Evolutionary conservation across 2,329 filamentous ascomycete species (phyloP).

Genomic region (Fusarium cyanostomum): DNA sequence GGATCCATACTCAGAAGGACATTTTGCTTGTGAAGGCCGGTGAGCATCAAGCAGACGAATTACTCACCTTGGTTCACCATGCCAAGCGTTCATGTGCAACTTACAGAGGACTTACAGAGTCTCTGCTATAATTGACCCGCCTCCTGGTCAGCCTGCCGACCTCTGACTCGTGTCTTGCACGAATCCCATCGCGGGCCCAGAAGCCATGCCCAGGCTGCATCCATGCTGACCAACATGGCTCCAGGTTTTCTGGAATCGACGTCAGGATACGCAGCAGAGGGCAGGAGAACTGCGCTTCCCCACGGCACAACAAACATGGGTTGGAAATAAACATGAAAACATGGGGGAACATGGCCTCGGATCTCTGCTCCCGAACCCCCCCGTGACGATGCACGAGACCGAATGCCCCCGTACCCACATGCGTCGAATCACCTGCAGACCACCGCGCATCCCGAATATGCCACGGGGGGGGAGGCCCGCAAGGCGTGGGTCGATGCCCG

Average conservation of each 20-base stretch:
- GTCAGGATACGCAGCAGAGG: conserved; percentile 13
- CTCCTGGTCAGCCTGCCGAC: not conserved
- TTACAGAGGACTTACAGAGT: conserved; percentile 4
- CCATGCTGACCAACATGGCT: conserved; percentile 11
- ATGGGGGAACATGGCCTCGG: conserved; percentile 1
- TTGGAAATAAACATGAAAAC: conserved; percentile 15
- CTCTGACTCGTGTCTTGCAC: conserved; percentile 41
- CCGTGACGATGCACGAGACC: conserved; percentile 41
- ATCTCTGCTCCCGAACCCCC: conserved; percentile 15
- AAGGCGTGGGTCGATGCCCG: conserved; percentile 5
- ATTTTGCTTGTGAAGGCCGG: conserved; percentile 9
- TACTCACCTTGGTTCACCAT: conserved; percentile 19
- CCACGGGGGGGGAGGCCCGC: conserved; percentile 28
- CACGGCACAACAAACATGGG: conserved; percentile 29
- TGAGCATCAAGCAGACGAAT: conserved; percentile 6
- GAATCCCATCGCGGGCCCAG: conserved; percentile 37
- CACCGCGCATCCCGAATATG: conserved; percentile 21
- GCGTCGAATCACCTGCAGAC: conserved; percentile 39
- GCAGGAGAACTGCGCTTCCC: conserved; percentile 32
- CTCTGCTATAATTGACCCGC: conserved; percentile 2
- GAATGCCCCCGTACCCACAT: conserved; percentile 8
- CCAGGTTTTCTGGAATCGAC: conserved; percentile 1
- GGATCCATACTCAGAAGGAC: not conserved
- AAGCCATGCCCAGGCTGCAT: conserved; percentile 12
- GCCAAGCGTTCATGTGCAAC: not conserved